Percentiles rank a stretch among this genome's conserved stretches.
These are phyloP conservation scores for Trichothecium roseum DNA, from an alignment of 2,329 filamentous ascomycete species.

Conservation along the genomic window DNA sequence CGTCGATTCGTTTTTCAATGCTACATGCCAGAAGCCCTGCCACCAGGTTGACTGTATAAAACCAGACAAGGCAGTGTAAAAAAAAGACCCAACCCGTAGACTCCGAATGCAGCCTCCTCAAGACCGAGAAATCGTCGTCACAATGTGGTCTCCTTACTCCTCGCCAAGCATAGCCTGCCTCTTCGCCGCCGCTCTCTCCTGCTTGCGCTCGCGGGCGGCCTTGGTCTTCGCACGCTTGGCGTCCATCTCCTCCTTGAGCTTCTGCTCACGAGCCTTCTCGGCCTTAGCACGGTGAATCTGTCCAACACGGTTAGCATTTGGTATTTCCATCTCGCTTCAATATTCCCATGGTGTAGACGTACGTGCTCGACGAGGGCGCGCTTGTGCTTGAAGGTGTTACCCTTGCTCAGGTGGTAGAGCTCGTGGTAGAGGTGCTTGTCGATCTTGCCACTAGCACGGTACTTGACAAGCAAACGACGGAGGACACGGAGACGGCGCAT, in stretches of 20 bases:
- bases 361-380: constrained; percentile 99
- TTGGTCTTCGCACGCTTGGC: constrained; percentile 99
- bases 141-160: constrained; percentile 44
- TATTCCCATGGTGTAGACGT: constrained; percentile 38
- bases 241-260: constrained; percentile 99
- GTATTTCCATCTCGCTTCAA: neutral
- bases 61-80: constrained; percentile 28
- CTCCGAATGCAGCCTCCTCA: constrained; percentile 49
- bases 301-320: constrained; percentile 7
- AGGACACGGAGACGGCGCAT: constrained; percentile 99
- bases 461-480: constrained; percentile 98
- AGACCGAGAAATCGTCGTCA: constrained; percentile 32
- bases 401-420: constrained; percentile 99
- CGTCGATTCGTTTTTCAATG: constrained; percentile 45
- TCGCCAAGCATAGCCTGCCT: constrained; percentile 74
- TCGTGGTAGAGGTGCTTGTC: constrained; percentile 99
- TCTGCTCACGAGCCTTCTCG: constrained; percentile 92
- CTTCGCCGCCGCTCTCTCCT: constrained; percentile 87
- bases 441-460: constrained; percentile 99
- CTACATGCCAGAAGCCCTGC: constrained; percentile 45
- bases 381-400: constrained; percentile 99
- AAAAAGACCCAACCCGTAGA: constrained; percentile 47
- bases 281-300: constrained; percentile 99
- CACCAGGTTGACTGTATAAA: constrained; percentile 38
- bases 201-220: constrained; percentile 97